Conservation (phyloP, 768 basidiomycete species). For the Clitopilus passeckerianus region DNA sequence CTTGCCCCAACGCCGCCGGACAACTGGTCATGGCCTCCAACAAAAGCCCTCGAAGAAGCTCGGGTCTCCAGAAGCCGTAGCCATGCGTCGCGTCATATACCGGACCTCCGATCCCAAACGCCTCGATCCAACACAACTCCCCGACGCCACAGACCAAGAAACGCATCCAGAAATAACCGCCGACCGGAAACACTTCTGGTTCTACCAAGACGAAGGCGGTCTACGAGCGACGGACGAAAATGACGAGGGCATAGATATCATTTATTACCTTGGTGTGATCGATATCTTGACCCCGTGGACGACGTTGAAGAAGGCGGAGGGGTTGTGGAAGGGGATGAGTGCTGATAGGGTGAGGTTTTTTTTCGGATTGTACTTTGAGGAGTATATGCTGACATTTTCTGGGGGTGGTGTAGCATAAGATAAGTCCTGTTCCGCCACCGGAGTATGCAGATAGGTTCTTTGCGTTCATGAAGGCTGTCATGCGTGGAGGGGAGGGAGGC, state of each 20-base stretch:
- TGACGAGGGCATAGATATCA: constrained; percentile 67
- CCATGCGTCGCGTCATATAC: constrained; percentile 77
- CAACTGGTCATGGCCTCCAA: constrained; percentile 15
- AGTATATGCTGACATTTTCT: constrained; percentile 2
- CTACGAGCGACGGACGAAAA: constrained; percentile 83
- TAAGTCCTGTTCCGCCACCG: constrained; percentile 84
- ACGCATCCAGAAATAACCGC: constrained; percentile 44
- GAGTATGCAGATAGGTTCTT: constrained; percentile 92
- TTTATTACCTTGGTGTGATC: constrained; percentile 95
- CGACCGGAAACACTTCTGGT: constrained; percentile 74
- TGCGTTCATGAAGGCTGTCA: constrained; percentile 77
- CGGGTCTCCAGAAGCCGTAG: constrained; percentile 69
- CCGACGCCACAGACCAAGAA: constrained; percentile 12
- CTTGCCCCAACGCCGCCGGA: constrained; percentile 50
- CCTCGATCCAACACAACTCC: constrained; percentile 31
- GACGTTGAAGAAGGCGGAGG: constrained; percentile 72
- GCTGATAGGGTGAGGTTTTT: constrained; percentile 76
- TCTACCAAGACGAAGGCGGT: constrained; percentile 97
- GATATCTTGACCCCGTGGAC: constrained; percentile 94
- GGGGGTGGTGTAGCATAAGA: constrained; percentile 66
- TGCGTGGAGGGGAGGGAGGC: constrained; percentile 75
- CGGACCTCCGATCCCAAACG: constrained; percentile 76
- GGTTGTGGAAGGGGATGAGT: constrained; percentile 86
- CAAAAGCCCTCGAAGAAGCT: constrained; percentile 31
- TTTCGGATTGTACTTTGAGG: background rate